Percentiles rank a stretch among this genome's conserved stretches.
Conservation (phyloP, 805 yeast genomes). For the Monosporozyma unispora region DNA sequence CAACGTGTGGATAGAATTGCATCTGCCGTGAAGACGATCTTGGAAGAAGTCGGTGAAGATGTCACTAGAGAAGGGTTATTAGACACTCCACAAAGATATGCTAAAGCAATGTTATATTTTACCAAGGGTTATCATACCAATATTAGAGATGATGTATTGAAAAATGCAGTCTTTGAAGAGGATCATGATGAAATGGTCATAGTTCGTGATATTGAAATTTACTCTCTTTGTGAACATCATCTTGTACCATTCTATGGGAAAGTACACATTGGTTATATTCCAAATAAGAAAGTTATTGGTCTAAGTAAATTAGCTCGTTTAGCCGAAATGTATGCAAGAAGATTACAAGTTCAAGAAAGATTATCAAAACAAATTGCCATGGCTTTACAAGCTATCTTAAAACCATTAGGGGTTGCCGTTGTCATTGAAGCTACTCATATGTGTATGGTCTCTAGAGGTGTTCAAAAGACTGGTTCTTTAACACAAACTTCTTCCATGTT, state of each 20-base stretch:
- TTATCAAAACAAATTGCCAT: slow-evolving; percentile 95
- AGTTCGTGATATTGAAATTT: slow-evolving; percentile 87
- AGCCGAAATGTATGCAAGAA: slow-evolving; percentile 93
- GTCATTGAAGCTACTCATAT: slow-evolving; percentile 96
- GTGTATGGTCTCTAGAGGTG: slow-evolving; percentile 99
- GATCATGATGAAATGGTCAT: slow-evolving; percentile 99
- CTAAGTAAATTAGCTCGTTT: slow-evolving; percentile 86
- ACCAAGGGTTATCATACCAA: slow-evolving; percentile 96
- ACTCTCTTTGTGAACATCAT: slow-evolving; percentile 94
- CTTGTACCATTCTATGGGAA: slow-evolving; percentile 96
- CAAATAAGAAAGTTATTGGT: slow-evolving; percentile 87
- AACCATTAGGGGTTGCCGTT: slow-evolving; percentile 96
- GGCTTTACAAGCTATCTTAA: slow-evolving; percentile 83
- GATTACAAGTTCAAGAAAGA: slow-evolving; percentile 97
- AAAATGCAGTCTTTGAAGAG: slow-evolving; percentile 93
- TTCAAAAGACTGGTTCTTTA: slow-evolving; percentile 88
- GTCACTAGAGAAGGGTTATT: slow-evolving; percentile 76
- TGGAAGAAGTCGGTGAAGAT: slow-evolving; percentile 87
- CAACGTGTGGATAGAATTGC: slow-evolving; percentile 73
- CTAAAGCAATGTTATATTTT: slow-evolving; percentile 90
- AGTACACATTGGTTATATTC: slow-evolving; percentile 96
- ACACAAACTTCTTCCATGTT: slow-evolving; percentile 96
- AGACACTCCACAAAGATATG: slow-evolving; percentile 94
- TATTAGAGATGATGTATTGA: slow-evolving; percentile 74
- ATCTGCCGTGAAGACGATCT: slow-evolving; percentile 62